These are phyloP conservation scores for Colletotrichum phormii DNA, from an alignment of 2,329 filamentous ascomycete species.

Conservation along the genomic window DNA sequence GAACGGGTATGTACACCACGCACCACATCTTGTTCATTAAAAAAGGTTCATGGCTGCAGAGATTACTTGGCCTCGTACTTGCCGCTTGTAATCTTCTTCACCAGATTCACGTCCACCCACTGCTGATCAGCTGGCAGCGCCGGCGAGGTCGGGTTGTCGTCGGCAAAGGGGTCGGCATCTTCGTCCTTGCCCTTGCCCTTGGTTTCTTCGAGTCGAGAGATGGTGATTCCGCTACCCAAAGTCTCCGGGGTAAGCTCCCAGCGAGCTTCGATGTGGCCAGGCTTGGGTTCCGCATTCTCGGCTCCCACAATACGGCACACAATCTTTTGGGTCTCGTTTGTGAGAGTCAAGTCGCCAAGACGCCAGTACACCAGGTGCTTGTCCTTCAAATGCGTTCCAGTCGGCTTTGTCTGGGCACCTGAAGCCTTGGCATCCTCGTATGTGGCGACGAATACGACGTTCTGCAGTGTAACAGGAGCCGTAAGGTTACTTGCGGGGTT, in stretches of 20 bases:
- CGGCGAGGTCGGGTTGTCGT: conserved; percentile 43
- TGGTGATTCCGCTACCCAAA: conserved; percentile 73
- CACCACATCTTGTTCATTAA: conserved; percentile 6
- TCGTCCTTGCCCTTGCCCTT: conserved; percentile 65
- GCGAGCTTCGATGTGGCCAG: conserved; percentile 83
- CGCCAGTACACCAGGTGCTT: conserved; percentile 85
- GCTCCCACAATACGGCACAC: conserved; percentile 84
- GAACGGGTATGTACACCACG: conserved; percentile 30
- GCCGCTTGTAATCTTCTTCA: conserved; percentile 78
- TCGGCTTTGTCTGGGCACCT: conserved; percentile 80
- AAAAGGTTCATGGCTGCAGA: conserved; percentile 20
- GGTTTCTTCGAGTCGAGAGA: conserved; percentile 64
- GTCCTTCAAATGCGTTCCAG: conserved; percentile 83
- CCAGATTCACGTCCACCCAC: conserved; percentile 76
- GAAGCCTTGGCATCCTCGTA: conserved; percentile 76
- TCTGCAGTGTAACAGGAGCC: conserved; percentile 65
- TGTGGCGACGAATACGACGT: conserved; percentile 78
- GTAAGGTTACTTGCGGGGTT: conserved; percentile 74
- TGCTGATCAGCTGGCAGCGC: conserved; percentile 44
- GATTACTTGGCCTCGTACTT: conserved; percentile 73
- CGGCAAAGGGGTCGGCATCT: conserved; percentile 78
- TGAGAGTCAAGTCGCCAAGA: conserved; percentile 78
- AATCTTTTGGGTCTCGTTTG: conserved; percentile 77
- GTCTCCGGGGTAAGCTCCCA: conserved; percentile 72
- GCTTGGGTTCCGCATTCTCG: conserved; percentile 75